These are phyloP conservation scores for Nephelium lappaceum DNA, from an alignment of 345 rosid genomes.

Conservation along the genomic window DNA sequence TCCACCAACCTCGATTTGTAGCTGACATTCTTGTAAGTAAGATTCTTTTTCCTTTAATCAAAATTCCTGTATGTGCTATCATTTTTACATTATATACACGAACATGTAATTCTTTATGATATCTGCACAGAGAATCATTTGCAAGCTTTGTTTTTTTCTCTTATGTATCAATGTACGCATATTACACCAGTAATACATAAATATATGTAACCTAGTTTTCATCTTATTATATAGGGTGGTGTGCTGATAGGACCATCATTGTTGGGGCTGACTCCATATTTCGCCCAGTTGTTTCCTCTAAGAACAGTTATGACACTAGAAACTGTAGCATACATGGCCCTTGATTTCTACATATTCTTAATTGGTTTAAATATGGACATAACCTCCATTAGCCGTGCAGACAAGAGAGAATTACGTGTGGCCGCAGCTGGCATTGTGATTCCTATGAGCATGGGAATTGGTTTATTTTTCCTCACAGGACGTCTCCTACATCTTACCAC, in stretches of 20 bases:
- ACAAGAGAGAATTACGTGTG: constrained; percentile 24
- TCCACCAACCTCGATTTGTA: constrained; percentile 31
- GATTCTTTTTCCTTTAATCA: no score
- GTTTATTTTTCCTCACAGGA: constrained; percentile 35
- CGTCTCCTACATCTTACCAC: constrained; percentile 3
- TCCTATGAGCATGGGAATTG: constrained; percentile 41
- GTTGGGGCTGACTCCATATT: background rate
- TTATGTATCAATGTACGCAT: no score
- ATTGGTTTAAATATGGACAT: constrained; percentile 36
- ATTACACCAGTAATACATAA: no score
- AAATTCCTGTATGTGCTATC: no score
- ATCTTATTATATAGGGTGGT: constrained; percentile 27
- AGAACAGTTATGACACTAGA: constrained; percentile 22
- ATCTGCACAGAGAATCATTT: no score
- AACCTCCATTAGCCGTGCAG: constrained; percentile 2
- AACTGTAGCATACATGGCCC: constrained; percentile 31
- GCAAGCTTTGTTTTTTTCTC: no score
- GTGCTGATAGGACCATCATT: constrained; percentile 28
- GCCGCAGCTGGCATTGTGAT: constrained; percentile 36
- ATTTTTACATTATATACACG: no score
- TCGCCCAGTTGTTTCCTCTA: constrained; percentile 29
- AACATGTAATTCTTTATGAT: no score
- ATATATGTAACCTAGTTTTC: no score
- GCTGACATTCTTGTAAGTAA: constrained; percentile 38
- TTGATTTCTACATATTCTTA: constrained; percentile 35